Evolutionary conservation across 2,329 filamentous ascomycete species (phyloP), one percentile per base, ranked within the genome.

Genomic region (Aspergillus pseudoterreus): DNA sequence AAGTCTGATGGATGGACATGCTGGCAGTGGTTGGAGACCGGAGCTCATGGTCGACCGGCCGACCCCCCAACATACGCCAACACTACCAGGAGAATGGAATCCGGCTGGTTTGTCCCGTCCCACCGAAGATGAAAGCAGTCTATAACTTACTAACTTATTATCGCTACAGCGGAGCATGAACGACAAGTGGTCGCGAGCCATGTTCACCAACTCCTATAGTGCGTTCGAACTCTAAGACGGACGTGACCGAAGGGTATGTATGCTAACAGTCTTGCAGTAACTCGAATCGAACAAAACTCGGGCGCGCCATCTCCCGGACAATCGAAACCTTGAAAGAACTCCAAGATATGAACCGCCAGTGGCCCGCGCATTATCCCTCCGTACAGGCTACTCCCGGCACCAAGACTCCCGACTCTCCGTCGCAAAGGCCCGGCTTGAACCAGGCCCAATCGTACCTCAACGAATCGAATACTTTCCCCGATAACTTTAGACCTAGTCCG

Each of bases 281-380:
- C 71, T 84, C 90, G 64, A 96, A 97, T 69, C 85, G 92, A 53
- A 88, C 86, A 5, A 84, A 88, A 30, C 82, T 99, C n/a, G 90
- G 84, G 41, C 87, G 92, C 53, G 88, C 91, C 12, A 96, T 99
- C 66, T 88, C 86, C 64, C 84, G 85, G 60, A 92, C 92, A 8
- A 83, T 96, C 52, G 90, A 96, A 54, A 83, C 90, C 2, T 75
- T 99, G 58, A 86, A 87, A 69, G 84, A 83, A 53, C 80, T 99
- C 51, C 92, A 95, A 71, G 82, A 92, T 56, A 94, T 90, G 81
- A 99, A 99, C 65, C 77, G 86, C 12, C 82, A 85, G 65, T 97
- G 94, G 94, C 94, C 94, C 1, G 92, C 92, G 30, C 89, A 95
- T 68, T 99, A 99, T 69, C 94, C 94, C 48, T 90, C 92, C 2